Evolutionary conservation across 139 green algal species (phyloP).

Genomic region (Micromonas commoda): DNA sequence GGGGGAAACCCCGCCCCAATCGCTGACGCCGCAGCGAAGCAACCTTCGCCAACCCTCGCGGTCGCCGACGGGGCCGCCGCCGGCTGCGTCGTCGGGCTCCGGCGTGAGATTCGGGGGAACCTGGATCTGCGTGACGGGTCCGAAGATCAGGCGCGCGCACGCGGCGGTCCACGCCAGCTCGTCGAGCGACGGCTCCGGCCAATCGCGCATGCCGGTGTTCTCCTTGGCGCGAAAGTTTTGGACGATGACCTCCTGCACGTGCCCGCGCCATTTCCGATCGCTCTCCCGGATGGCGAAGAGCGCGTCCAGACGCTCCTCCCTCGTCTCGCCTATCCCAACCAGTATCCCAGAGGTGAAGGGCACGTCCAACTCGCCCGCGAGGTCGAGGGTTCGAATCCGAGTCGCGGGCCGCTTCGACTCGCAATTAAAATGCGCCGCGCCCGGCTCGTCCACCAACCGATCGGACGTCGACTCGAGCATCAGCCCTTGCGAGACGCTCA

Average conservation of each 20-base stretch:
- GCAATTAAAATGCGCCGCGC: constrained; percentile 63
- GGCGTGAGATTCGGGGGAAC: constrained; percentile 77
- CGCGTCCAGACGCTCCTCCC: constrained; percentile 52
- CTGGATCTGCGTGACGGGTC: constrained; percentile 62
- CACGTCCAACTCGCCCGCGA: constrained; percentile 54
- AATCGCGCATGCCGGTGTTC: constrained; percentile 57
- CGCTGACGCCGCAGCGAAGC: constrained; percentile 73
- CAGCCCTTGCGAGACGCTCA: constrained; percentile 70
- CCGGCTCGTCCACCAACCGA: constrained; percentile 45
- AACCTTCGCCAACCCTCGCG: constrained; percentile 50
- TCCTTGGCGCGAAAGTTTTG: constrained; percentile 77
- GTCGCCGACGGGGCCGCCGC: background rate
- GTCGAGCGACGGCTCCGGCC: constrained; percentile 47
- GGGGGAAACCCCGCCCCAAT: constrained; percentile 76
- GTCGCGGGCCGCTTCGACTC: constrained; percentile 65
- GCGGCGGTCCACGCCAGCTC: constrained; percentile 72
- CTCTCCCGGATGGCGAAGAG: constrained; percentile 51
- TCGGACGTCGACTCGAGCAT: constrained; percentile 70
- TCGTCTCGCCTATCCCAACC: constrained; percentile 75
- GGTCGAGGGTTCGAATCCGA: constrained; percentile 55
- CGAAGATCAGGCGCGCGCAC: constrained; percentile 68
- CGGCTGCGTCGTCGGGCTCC: constrained; percentile 6
- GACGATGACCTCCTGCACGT: constrained; percentile 83
- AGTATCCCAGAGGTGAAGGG: constrained; percentile 78
- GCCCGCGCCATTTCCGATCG: constrained; percentile 47